Conservation (phyloP, 768 basidiomycete species). For the Phanerochaete carnosa region DNA sequence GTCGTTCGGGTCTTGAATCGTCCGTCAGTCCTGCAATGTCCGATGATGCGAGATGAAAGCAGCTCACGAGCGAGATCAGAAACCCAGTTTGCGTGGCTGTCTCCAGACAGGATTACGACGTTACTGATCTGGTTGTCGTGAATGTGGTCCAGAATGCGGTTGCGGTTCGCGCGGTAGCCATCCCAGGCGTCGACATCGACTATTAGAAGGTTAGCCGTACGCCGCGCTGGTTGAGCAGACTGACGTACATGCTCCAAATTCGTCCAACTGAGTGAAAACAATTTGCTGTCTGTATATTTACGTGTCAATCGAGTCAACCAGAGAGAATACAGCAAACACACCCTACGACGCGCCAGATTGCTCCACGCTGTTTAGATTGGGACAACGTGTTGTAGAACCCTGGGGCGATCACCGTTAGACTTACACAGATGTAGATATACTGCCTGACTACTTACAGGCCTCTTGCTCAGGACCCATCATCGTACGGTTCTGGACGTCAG, state of each 20-base stretch:
- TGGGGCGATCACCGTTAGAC: conserved; percentile 15
- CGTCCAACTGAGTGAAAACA: conserved; percentile 48
- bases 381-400: conserved; percentile 48
- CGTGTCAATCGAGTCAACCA: not conserved
- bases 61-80: conserved; percentile 51
- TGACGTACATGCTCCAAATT: conserved; percentile 31
- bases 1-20: conserved; percentile 43
- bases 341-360: conserved; percentile 55
- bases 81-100: conserved; percentile 62
- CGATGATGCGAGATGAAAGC: not conserved
- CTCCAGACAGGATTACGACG: conserved; percentile 56
- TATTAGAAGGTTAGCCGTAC: not conserved
- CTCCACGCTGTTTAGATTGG: conserved; percentile 42
- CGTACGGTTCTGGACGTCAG: conserved; percentile 42
- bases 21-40: not conserved
- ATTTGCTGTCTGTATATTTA: conserved; percentile 44
- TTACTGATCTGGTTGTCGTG: conserved; percentile 49
- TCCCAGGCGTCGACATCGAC: conserved; percentile 49
- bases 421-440: not conserved
- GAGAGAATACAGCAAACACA: conserved; percentile 15
- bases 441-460: conserved; percentile 34
- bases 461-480: conserved; percentile 56
- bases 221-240: not conserved
- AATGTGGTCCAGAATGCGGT: conserved; percentile 49
- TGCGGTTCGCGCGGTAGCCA: conserved; percentile 54